Conservation (phyloP, 2,329 filamentous ascomycete genomes). For the Nigrograna mackinnonii region DNA sequence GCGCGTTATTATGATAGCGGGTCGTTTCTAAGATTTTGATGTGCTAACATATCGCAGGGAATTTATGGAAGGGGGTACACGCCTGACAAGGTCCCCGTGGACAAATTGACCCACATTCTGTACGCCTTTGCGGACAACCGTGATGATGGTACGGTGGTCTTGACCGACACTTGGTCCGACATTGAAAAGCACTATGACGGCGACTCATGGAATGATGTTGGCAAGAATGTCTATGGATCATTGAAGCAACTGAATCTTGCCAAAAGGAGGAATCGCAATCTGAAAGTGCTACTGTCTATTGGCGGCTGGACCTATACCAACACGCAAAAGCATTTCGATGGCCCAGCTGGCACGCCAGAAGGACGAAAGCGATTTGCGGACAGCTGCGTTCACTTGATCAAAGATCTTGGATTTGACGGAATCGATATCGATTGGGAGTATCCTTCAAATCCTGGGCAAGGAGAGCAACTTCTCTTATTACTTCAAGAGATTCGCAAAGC, state of each 20-base stretch:
- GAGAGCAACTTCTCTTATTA: constrained; percentile 42
- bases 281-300: constrained; percentile 82
- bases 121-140: constrained; percentile 90
- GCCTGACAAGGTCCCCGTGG: constrained; percentile 80
- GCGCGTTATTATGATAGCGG: not conserved
- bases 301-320: constrained; percentile 78
- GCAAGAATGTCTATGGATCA: constrained; percentile 75
- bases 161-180: constrained; percentile 32
- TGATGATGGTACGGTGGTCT: constrained; percentile 71
- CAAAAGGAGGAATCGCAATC: constrained; percentile 74
- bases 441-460: constrained; percentile 45
- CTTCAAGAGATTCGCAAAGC: constrained; percentile 42
- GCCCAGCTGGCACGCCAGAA: constrained; percentile 64
- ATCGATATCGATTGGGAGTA: constrained; percentile 56
- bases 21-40: not conserved
- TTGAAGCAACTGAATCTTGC: constrained; percentile 76
- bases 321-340: constrained; percentile 67
- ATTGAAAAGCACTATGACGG: constrained; percentile 60
- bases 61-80: constrained; percentile 85
- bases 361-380: constrained; percentile 70
- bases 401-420: constrained; percentile 71
- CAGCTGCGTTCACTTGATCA: constrained; percentile 73
- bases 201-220: constrained; percentile 68
- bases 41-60: constrained; percentile 52
- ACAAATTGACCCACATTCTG: constrained; percentile 84